Conservation (phyloP, 163 green algal species). For the Coccomyxa subellipsoidea region DNA sequence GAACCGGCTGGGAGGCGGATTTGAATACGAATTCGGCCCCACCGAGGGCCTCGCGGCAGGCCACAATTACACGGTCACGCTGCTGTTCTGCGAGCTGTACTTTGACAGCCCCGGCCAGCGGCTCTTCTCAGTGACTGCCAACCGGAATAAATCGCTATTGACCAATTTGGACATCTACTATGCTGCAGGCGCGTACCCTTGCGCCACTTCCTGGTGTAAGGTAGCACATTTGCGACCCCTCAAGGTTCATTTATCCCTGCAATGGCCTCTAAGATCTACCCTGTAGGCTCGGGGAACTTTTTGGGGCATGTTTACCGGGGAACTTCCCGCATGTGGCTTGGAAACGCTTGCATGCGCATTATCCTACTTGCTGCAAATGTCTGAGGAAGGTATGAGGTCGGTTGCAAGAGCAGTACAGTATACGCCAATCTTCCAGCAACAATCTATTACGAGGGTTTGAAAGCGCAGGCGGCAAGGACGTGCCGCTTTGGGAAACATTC, state of each 20-base stretch:
- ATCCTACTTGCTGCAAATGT: no score
- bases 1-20: not conserved
- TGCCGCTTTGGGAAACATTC: not conserved
- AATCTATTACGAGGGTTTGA: not conserved
- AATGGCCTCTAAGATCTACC: no score
- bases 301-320: no score
- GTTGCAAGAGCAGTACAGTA: no score
- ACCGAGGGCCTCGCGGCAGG: not conserved
- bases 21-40: not conserved
- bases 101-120: not conserved
- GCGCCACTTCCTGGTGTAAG: no score
- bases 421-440: no score
- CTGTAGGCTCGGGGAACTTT: no score
- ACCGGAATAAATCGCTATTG: not conserved
- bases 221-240: no score
- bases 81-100: conserved; percentile 4
- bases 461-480: not conserved
- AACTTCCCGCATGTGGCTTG: no score
- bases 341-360: no score
- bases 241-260: no score
- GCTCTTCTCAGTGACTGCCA: not conserved
- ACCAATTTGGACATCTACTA: not conserved
- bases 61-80: not conserved
- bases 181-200: not conserved
- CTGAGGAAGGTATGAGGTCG: no score